phyloP scores from a whole-genome alignment of 768 basidiomycete genomes.

The Serendipita indica region DNA sequence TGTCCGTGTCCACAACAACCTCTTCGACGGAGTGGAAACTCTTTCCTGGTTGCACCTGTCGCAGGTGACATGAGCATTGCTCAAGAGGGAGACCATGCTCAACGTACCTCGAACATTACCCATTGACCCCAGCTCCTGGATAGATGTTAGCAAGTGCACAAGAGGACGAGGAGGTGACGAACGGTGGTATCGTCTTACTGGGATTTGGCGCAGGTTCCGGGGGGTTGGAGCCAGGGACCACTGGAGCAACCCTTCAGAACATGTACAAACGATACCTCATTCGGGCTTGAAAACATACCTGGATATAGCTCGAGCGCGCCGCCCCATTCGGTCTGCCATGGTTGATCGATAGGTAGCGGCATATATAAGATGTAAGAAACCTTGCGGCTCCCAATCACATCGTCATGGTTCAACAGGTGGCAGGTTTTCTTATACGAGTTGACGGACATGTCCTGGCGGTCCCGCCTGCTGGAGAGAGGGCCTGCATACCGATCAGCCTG shows the following conservation, averaged over 20 bases:
- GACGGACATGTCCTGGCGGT: slow-evolving; percentile 89
- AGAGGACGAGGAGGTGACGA: not conserved
- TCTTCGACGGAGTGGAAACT: slow-evolving; percentile 98
- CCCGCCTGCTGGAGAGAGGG: slow-evolving; percentile 27
- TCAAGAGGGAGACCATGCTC: slow-evolving; percentile 9
- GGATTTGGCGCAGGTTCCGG: slow-evolving; percentile 57
- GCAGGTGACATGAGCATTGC: slow-evolving; percentile 28
- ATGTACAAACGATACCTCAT: not conserved
- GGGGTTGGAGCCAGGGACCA: not conserved
- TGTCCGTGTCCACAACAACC: slow-evolving; percentile 61
- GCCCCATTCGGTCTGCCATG: slow-evolving; percentile 83
- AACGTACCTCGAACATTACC: slow-evolving; percentile 38
- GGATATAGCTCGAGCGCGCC: slow-evolving; percentile 92
- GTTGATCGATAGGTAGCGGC: slow-evolving; percentile 55
- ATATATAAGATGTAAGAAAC: slow-evolving; percentile 97
- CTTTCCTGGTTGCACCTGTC: slow-evolving; percentile 74
- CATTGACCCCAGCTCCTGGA: not conserved
- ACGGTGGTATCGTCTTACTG: slow-evolving; percentile 49
- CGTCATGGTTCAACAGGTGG: slow-evolving; percentile 95
- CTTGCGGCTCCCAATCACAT: slow-evolving; percentile 77
- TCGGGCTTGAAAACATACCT: slow-evolving; percentile 15
- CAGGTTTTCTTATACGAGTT: slow-evolving; percentile 83
- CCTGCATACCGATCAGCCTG: not conserved
- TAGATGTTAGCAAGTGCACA: not conserved
- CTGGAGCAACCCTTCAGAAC: not conserved